Conservation (phyloP, 2,329 filamentous ascomycete species). For the Leptographium lundbergii region DNA sequence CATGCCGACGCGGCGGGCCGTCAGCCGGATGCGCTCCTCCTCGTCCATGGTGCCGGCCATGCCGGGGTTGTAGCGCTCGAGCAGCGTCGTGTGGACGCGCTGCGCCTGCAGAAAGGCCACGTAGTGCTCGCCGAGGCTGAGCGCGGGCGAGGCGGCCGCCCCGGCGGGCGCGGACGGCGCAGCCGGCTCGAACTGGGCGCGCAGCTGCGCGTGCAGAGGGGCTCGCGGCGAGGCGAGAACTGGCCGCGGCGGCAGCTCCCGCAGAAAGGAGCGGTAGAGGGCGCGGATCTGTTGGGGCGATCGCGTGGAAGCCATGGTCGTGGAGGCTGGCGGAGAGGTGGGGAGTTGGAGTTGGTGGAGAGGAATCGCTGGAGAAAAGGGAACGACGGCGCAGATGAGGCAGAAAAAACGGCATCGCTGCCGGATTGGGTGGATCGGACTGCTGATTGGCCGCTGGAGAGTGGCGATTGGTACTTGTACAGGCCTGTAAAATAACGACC, state of each 20-base stretch:
- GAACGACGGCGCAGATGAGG: no score
- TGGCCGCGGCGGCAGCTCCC: constrained; percentile 69
- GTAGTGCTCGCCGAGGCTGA: constrained; percentile 57
- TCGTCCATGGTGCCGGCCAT: constrained; percentile 61
- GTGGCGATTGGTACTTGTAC: no score
- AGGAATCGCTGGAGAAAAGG: no score
- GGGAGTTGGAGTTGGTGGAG: no score
- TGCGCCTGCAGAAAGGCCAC: constrained; percentile 75
- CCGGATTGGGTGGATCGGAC: neutral
- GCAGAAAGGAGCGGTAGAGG: constrained; percentile 77
- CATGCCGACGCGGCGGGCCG: constrained; percentile 81
- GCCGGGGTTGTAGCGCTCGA: constrained; percentile 90
- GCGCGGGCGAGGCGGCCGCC: constrained; percentile 7
- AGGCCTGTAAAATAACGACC: no score
- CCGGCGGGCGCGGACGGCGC: constrained; percentile 18
- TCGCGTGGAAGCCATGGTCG: neutral
- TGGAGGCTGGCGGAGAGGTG: neutral
- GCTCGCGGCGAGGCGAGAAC: constrained; percentile 45
- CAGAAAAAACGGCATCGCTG: no score
- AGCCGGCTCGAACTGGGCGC: constrained; percentile 38
- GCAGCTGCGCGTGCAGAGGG: constrained; percentile 57
- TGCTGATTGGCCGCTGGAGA: neutral
- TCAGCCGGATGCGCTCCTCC: constrained; percentile 72
- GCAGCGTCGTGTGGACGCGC: constrained; percentile 62
- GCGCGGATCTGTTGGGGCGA: constrained; percentile 43